Evolutionary conservation across 768 basidiomycete species (phyloP), one percentile per base, ranked within the genome.

Genomic region (Leucosporidium scottii): DNA sequence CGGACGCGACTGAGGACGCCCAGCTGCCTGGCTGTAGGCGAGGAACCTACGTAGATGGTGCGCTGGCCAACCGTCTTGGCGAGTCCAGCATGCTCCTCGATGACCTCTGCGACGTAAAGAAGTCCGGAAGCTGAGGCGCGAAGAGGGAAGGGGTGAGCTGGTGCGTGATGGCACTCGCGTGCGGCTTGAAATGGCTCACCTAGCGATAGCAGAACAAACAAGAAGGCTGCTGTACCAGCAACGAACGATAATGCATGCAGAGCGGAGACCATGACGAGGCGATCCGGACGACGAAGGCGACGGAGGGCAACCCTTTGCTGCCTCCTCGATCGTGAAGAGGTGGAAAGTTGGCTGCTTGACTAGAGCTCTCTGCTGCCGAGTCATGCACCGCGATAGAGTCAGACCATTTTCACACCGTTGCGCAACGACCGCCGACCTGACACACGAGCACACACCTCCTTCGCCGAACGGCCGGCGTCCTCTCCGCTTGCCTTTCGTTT

Each of bases 141-240:
- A 28, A 31, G 57, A 53, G 23, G 27, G 23, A 39, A 39, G 18
- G 13, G 15, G 48, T 18, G 30, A 12, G 18, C 15, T 7, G 31
- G 17, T 23, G 25, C 51, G 47, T 8, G n/a, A 21, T 25, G 34
- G 57, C 20, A 34, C 17, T 10, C 28, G 3, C 20, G 31, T 18
- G 15, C 21, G 15, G 25, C 6, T 10, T 57, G 17, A 18, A 17
- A 25, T 8, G 8, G 80, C 85, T 59, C 62, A 92, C 93, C 93
- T 61, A 97, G 82, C 15, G 91, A 92, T 51, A 98, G 82, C 1
- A 90, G 92, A n/a, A 93, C 86, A 74, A 96, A 98, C 64, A 88
- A 81, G 75, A 96, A 91, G 3, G 86, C 91, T 34, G 85, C 86
- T 28, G 87, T 72, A 20, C 85, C 84, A 25, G 91, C 90, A 47